phyloP scores from a whole-genome alignment of 1,139 yeast genomes.

The Debaryomyces psychrophilus region DNA sequence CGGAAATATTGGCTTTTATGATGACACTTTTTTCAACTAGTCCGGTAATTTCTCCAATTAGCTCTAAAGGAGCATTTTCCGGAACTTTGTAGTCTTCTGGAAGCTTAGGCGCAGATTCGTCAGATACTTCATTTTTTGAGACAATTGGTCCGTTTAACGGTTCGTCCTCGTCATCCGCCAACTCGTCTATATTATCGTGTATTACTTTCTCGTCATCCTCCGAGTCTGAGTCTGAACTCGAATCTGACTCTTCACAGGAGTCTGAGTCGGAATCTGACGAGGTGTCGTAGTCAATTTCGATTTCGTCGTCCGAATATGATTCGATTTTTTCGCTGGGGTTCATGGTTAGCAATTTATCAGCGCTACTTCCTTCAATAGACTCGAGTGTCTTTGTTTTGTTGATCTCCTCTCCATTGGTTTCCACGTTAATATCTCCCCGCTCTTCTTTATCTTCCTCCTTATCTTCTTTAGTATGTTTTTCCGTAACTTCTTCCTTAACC shows the following conservation, averaged over 20 bases:
- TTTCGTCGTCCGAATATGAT: conserved; percentile 34
- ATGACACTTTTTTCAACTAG: conserved; percentile 75
- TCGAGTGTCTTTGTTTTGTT: not conserved
- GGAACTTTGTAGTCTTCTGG: conserved; percentile 69
- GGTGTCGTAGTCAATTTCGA: conserved; percentile 19
- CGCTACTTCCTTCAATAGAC: not conserved
- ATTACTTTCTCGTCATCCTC: conserved; percentile 20
- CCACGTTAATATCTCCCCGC: conserved; percentile 5
- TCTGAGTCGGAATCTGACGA: conserved; percentile 19
- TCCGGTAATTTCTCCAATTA: conserved; percentile 70
- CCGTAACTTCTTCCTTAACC: conserved; percentile 12
- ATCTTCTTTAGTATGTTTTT: conserved; percentile 7
- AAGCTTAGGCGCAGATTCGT: conserved; percentile 67
- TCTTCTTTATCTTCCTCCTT: conserved; percentile 2
- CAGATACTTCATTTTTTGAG: conserved; percentile 75
- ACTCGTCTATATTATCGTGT: conserved; percentile 23
- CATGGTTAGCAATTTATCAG: conserved; percentile 37
- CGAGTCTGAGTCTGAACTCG: conserved; percentile 27
- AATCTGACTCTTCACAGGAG: conserved; percentile 13
- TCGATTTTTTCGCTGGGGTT: conserved; percentile 26
- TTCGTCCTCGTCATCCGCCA: conserved; percentile 42
- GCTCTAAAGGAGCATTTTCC: conserved; percentile 65
- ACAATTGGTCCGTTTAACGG: conserved; percentile 60
- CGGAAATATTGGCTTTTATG: conserved; percentile 75
- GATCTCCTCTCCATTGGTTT: not conserved